Evolutionary conservation across 495 filamentous ascomycete genomes (phyloP).

Genomic region (Hyaloscypha hepaticicola): DNA sequence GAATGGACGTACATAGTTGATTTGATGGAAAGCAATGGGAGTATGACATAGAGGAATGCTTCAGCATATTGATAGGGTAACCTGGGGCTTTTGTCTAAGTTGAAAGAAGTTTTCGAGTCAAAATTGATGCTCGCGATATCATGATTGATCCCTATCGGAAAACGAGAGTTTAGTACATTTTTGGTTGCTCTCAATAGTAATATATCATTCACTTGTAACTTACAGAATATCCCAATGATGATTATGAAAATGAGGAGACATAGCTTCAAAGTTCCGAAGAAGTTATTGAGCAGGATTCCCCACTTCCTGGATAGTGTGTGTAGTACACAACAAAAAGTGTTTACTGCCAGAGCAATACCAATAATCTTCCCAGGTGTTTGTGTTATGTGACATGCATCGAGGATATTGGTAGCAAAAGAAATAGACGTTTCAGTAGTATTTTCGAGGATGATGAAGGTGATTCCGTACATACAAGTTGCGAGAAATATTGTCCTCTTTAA

Average conservation of each 20-base stretch:
- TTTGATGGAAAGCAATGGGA: constrained; percentile 17
- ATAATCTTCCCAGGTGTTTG: constrained; percentile 37
- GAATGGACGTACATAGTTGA: constrained; percentile 15
- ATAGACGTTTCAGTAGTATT: constrained; percentile 50
- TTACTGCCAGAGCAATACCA: constrained; percentile 36
- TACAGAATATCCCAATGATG: constrained; percentile 15
- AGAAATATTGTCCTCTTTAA: constrained; percentile 26
- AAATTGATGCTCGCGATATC: constrained; percentile 27
- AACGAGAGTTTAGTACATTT: no score
- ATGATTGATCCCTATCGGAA: constrained; percentile 13
- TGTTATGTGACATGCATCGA: neutral
- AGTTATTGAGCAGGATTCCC: constrained; percentile 51
- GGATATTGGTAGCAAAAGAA: constrained; percentile 33
- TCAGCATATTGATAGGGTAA: constrained; percentile 13
- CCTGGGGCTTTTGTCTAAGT: constrained; percentile 19
- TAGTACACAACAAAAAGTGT: constrained; percentile 44
- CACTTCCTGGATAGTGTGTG: constrained; percentile 47
- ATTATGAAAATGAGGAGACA: constrained; percentile 43
- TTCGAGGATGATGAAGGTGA: constrained; percentile 49
- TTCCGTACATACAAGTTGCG: constrained; percentile 45
- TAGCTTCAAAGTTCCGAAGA: constrained; percentile 48
- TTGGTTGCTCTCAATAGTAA: no score
- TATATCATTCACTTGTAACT: no score
- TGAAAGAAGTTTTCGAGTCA: constrained; percentile 34
- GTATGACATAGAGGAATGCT: constrained; percentile 15